Conservation (phyloP, 495 filamentous ascomycete species). For the Trichocladium uniseriatum region DNA sequence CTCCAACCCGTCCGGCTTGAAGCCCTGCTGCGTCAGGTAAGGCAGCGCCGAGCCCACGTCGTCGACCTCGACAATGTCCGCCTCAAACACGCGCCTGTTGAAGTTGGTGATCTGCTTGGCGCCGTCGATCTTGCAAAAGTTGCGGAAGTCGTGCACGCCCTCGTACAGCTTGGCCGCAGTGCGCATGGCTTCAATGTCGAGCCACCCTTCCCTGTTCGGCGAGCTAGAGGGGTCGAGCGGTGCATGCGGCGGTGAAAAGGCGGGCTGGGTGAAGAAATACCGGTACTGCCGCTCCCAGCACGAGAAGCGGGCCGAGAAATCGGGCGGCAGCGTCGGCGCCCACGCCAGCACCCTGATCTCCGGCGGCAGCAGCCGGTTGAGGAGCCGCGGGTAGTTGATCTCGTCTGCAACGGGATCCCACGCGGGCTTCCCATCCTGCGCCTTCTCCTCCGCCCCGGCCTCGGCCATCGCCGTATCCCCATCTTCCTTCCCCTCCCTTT, state of each 20-base stretch:
- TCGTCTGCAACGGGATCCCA: slow-evolving; percentile 78
- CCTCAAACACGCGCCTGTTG: slow-evolving; percentile 61
- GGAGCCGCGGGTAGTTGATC: slow-evolving; percentile 64
- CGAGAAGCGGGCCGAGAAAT: slow-evolving; percentile 87
- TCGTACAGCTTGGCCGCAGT: slow-evolving; percentile 67
- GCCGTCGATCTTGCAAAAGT: slow-evolving; percentile 88
- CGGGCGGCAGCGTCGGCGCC: slow-evolving; percentile 69
- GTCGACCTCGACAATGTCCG: slow-evolving; percentile 61
- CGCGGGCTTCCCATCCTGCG: slow-evolving; percentile 16
- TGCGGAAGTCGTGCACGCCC: slow-evolving; percentile 88
- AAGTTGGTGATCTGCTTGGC: slow-evolving; percentile 81
- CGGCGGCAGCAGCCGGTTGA: slow-evolving; percentile 79
- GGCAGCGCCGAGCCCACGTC: slow-evolving; percentile 38
- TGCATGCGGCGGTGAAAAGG: slow-evolving; percentile 53
- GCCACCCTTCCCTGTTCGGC: slow-evolving; percentile 33
- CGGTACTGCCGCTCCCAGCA: slow-evolving; percentile 82
- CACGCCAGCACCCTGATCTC: slow-evolving; percentile 89
- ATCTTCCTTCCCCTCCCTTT: slow-evolving; percentile 10
- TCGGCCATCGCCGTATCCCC: slow-evolving; percentile 13
- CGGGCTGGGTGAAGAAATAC: slow-evolving; percentile 96
- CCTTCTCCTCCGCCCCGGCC: slow-evolving; percentile 1
- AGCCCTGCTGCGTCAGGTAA: slow-evolving; percentile 24
- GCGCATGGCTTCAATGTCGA: slow-evolving; percentile 83
- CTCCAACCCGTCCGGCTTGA: not conserved
- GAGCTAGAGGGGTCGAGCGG: slow-evolving; percentile 17